Base-by-base conservation (phyloP, 1,284 basidiomycete genomes). In the Coniferiporia sulphurascens region DNA sequence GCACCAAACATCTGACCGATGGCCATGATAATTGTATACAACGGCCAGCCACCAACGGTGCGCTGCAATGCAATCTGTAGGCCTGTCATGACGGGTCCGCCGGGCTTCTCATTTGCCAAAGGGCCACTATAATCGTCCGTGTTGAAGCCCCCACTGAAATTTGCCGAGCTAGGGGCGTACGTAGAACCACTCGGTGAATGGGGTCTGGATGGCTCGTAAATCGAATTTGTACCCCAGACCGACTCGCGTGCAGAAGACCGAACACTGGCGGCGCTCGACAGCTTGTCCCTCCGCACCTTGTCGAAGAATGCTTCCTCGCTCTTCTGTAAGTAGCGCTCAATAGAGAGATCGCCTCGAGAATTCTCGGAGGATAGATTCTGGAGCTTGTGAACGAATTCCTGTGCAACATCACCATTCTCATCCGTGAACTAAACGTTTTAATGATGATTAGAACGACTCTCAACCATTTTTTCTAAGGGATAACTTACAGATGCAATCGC, bases 221-320 rank as follows among this genome's bases (percentile, higher is more conserved):
- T 71, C n/a, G 84, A 60, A 41, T 81, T 82, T n/a, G 87, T 83
- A 60, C 87, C 89, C 86, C 87, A 91, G 22, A 86, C 71, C 27
- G 92, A 95, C 58, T 95, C 92, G 58, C 90, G 84, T 55, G 86
- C 82, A 8, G 91, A 86, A 36, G 89, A 95, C 52, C 84, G 79
- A 58, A 89, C 75, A 72, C 89, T 91, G 12, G 86, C 84, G 38
- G 89, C 90, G 66, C 83, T 89, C 10, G 78, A 80, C 32, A 95
- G 76, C 76, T 91, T 94, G 67, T 94, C 92, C 74, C 86, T 91
- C 70, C 89, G 85, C 64, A 93, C 89, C 70, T 87, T 89, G 63
- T 89, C 87, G 74, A 95, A 95, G 85, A 94, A 95, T 0, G 85
- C 86, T 70, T 95, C 93, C 73, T 96, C 93, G 66, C 89, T 92